Evolutionary conservation across 2,329 filamentous ascomycete species (phyloP), one percentile per base, ranked within the genome.

Genomic region (Arthrobotrys conoides): DNA sequence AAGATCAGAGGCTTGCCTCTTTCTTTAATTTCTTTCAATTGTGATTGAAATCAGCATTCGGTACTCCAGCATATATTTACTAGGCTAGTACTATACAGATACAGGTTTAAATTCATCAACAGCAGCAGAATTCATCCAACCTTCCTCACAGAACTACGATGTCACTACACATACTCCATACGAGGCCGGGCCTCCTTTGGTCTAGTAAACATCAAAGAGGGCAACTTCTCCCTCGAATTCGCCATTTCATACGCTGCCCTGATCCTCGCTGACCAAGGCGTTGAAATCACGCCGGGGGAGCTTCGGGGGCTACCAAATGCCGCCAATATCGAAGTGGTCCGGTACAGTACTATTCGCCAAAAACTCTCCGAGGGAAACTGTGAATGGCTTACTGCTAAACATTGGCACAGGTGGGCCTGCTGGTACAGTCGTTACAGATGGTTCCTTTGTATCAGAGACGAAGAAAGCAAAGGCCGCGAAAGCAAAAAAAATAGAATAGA

Each of bases 151-250:
- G 27, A 3, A 30, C 6, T 30, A 3, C 27, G 6, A 30, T 30
- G 6, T 30, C 6, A 3, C 27, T 20, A 18, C 1, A 65, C 27
- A 68, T 46, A 9, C 22, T 9, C 55, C 27, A 30, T 30, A n/a
- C n/a, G n/a, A n/a, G n/a, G n/a, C n/a, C n/a, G n/a, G n/a, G n/a
- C n/a, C n/a, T n/a, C n/a, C n/a, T n/a, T n/a, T n/a, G n/a, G n/a
- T n/a, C n/a, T n/a, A n/a, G n/a, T n/a, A n/a, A n/a, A n/a, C n/a
- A n/a, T n/a, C n/a, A 16, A 38, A 38, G 30, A 63, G 63, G 67
- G 55, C 55, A n/a, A n/a, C n/a, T n/a, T n/a, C 24, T 71, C 55
- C n/a, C 16, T 44, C n/a, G 67, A 71, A 30, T 27, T 51, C 55
- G 67, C 57, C 2, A 18, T 71, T 16, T 57, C 55, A 0, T 71